Conservation (phyloP, 768 basidiomycete genomes). For the Lactarius evosmus region DNA sequence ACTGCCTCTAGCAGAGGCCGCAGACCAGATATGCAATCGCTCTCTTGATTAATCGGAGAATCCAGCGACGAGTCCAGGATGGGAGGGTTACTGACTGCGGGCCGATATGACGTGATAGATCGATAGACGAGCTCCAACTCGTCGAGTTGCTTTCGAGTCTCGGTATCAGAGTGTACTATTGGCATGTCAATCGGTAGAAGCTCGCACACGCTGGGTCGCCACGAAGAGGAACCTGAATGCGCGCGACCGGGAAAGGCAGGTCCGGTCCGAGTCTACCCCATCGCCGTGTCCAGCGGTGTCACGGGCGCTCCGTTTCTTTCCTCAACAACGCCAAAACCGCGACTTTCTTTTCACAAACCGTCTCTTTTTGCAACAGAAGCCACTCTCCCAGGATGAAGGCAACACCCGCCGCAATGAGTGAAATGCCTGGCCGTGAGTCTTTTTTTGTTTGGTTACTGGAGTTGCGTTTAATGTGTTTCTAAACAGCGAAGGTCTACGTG, state of each 20-base stretch:
- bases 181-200: slow-evolving; percentile 10
- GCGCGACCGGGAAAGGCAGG: slow-evolving; percentile 10
- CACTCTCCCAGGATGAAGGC: slow-evolving; percentile 20
- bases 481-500: slow-evolving; percentile 72
- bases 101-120: slow-evolving; percentile 33
- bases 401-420: slow-evolving; percentile 51
- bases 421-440: slow-evolving; percentile 77
- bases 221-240: background rate
- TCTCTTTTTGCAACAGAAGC: slow-evolving; percentile 7
- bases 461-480: slow-evolving; percentile 12
- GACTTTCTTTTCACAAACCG: background rate
- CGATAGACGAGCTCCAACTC: slow-evolving; percentile 31
- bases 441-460: slow-evolving; percentile 6
- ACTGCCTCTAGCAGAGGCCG: slow-evolving; percentile 43
- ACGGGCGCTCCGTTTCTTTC: slow-evolving; percentile 21
- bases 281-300: background rate
- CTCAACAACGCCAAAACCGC: slow-evolving; percentile 15
- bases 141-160: slow-evolving; percentile 30
- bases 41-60: slow-evolving; percentile 17
- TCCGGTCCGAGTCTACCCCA: slow-evolving; percentile 17
- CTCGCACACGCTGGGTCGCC: background rate
- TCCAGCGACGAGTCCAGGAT: slow-evolving; percentile 38
- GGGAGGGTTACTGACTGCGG: slow-evolving; percentile 32
- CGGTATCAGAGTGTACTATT: slow-evolving; percentile 27
- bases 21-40: slow-evolving; percentile 38